Percentiles rank a stretch among this genome's conserved stretches.
These are phyloP conservation scores for Jamesozyma rosinii DNA, from an alignment of 805 yeast genomes.

Conservation along the genomic window DNA sequence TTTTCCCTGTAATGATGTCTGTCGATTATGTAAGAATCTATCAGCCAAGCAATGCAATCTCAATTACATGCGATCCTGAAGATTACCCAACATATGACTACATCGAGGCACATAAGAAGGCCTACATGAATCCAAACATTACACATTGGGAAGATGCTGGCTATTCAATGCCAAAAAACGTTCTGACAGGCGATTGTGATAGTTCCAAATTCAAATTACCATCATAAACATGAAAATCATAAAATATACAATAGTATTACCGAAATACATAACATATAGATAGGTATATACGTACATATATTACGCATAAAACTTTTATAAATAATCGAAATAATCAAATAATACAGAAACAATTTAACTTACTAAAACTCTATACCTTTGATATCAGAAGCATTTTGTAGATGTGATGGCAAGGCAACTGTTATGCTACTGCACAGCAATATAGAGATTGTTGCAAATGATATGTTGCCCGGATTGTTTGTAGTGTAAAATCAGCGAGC, in stretches of 20 bases:
- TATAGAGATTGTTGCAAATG: too few species aligned
- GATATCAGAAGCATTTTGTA: too few species aligned
- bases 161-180: conserved; percentile 56
- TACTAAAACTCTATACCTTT: too few species aligned
- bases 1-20: conserved; percentile 68
- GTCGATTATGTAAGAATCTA: conserved; percentile 87
- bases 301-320: background rate
- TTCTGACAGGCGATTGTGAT: conserved; percentile 43
- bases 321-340: too few species aligned
- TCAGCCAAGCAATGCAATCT: conserved; percentile 59
- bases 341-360: background rate
- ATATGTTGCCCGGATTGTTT: too few species aligned
- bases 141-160: conserved; percentile 76
- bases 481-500: too few species aligned
- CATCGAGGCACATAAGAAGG: conserved; percentile 58
- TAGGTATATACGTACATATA: background rate
- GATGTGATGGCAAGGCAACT: too few species aligned
- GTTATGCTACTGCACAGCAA: too few species aligned
- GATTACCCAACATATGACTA: conserved; percentile 82
- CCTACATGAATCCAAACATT: conserved; percentile 58
- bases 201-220: conserved; percentile 20
- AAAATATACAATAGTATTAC: too few species aligned
- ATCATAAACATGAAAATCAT: background rate
- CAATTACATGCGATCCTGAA: conserved; percentile 75
- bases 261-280: too few species aligned